Conservation (phyloP, 192 early-diverging fungal species). For the Podila epicladia region DNA sequence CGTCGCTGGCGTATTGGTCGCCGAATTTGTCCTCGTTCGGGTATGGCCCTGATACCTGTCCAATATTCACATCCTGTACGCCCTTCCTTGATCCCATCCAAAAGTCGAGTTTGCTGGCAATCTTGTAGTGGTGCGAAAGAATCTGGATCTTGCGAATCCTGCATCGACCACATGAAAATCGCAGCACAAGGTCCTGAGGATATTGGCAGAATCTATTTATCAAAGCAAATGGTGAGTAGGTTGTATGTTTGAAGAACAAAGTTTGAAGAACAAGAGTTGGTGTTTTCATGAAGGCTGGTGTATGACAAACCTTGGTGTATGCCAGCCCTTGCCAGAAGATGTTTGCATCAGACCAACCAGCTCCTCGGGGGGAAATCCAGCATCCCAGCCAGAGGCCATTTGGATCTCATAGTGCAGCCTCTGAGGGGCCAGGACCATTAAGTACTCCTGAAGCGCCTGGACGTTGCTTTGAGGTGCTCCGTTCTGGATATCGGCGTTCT, state of each 20-base stretch:
- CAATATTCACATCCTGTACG: constrained; percentile 26
- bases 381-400: constrained; percentile 55
- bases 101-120: constrained; percentile 76
- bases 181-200: constrained; percentile 75
- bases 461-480: constrained; percentile 31
- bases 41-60: constrained; percentile 14
- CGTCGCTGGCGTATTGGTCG: not conserved
- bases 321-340: constrained; percentile 57
- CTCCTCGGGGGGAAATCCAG: constrained; percentile 53
- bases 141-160: constrained; percentile 74
- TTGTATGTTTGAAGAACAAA: not conserved
- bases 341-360: constrained; percentile 48
- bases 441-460: constrained; percentile 44
- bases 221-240: constrained; percentile 18
- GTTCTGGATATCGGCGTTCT: constrained; percentile 6
- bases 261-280: not conserved
- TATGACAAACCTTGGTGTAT: constrained; percentile 54
- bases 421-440: constrained; percentile 46
- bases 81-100: constrained; percentile 65
- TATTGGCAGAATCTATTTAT: constrained; percentile 70
- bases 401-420: constrained; percentile 47
- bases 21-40: constrained; percentile 3
- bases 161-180: constrained; percentile 60
- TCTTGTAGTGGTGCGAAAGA: constrained; percentile 83
- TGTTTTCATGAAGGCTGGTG: not conserved